phyloP scores from a whole-genome alignment of 306 rosid species.

The Castanea crenata region DNA sequence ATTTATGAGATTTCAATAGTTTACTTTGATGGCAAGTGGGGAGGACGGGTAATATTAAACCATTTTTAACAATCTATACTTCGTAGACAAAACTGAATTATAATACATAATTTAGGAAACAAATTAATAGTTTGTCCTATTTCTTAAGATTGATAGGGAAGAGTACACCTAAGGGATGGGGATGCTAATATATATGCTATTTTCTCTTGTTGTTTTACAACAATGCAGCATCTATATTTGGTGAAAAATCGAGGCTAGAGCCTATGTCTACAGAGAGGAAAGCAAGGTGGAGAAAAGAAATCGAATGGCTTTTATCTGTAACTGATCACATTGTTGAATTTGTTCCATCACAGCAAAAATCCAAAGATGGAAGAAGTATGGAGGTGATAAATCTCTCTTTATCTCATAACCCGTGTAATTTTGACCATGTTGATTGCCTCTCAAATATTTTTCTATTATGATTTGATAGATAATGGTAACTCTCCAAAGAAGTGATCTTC shows the following conservation, averaged over 20 bases:
- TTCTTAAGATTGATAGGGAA: too few relatives aligned
- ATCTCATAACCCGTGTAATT: neutral
- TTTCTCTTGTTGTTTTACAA: constrained; percentile 5
- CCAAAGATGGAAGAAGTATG: constrained; percentile 71
- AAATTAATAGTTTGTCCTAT: too few relatives aligned
- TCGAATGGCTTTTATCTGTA: constrained; percentile 85
- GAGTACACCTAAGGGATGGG: neutral
- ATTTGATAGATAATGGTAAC: constrained; percentile 85
- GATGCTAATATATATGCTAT: neutral
- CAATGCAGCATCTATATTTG: constrained; percentile 80
- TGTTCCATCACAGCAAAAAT: constrained; percentile 67
- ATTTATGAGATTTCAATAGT: too few relatives aligned
- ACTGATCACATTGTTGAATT: constrained; percentile 90
- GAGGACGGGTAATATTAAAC: too few relatives aligned
- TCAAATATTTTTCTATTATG: neutral
- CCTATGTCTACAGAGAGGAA: constrained; percentile 69
- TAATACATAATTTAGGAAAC: too few relatives aligned
- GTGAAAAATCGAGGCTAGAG: constrained; percentile 70
- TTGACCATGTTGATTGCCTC: constrained; percentile 2
- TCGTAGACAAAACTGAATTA: too few relatives aligned
- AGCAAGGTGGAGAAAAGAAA: constrained; percentile 82
- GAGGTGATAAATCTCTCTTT: constrained; percentile 47
- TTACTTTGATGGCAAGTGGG: too few relatives aligned
- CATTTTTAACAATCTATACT: too few relatives aligned
- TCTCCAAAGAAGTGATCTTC: constrained; percentile 75